Conservation (phyloP, 2,329 filamentous ascomycete genomes). For the Hypoxylon sp. region DNA sequence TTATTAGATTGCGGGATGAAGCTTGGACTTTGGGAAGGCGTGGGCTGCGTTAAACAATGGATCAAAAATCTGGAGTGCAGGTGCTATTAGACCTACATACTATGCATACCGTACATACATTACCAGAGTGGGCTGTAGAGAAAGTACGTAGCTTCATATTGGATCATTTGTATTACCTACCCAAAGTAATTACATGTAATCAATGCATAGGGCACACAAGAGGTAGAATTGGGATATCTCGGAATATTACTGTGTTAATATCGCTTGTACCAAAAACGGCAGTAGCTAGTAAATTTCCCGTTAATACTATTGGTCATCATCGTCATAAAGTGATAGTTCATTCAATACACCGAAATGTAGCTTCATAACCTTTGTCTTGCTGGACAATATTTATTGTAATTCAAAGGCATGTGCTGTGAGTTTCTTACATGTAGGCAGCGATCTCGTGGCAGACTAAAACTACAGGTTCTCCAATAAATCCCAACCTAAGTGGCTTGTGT, state of each 20-base stretch:
- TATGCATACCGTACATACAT: not conserved
- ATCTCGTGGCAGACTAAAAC: too few relatives aligned
- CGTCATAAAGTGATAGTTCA: not conserved
- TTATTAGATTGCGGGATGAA: constrained; percentile 1
- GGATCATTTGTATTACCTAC: not conserved
- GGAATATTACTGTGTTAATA: not conserved
- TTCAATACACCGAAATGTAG: not conserved
- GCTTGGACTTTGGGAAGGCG: not conserved
- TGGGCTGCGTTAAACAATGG: not conserved
- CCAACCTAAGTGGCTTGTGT: not conserved
- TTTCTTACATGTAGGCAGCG: too few relatives aligned
- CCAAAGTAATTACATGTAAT: not conserved
- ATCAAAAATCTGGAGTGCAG: not conserved
- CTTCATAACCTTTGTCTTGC: too few relatives aligned
- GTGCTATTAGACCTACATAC: not conserved
- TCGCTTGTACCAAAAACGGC: not conserved
- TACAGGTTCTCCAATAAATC: too few relatives aligned
- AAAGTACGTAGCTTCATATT: not conserved
- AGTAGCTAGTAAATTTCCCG: not conserved
- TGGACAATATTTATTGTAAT: too few relatives aligned
- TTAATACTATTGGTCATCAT: not conserved
- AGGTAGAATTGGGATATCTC: not conserved
- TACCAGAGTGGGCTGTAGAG: not conserved
- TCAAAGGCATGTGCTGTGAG: too few relatives aligned
- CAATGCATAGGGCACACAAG: not conserved